phyloP scores from a whole-genome alignment of 192 early-diverging fungal genomes.

The Coemansia sp. region DNA sequence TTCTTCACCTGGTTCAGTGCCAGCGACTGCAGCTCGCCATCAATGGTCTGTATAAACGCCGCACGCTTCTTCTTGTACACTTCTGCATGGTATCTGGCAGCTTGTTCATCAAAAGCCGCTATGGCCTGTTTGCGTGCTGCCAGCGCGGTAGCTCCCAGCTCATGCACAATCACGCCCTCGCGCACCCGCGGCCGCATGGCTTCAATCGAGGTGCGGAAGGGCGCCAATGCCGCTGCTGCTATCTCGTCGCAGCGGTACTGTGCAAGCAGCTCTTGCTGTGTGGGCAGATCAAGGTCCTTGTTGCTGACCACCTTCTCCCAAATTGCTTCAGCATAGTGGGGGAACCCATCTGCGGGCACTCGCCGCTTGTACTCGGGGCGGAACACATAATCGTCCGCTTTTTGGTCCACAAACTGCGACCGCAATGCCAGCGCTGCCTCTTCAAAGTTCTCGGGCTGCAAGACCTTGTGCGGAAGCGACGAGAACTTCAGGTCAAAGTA shows the following conservation, averaged over 20 bases:
- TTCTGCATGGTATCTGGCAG: slow-evolving; percentile 80
- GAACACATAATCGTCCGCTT: slow-evolving; percentile 78
- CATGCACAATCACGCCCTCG: slow-evolving; percentile 70
- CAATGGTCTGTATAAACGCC: slow-evolving; percentile 77
- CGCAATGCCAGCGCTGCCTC: slow-evolving; percentile 63
- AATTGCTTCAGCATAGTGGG: slow-evolving; percentile 84
- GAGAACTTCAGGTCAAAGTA: slow-evolving; percentile 92
- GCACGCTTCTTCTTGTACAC: slow-evolving; percentile 85
- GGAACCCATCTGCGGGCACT: slow-evolving; percentile 95
- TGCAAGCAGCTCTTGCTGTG: slow-evolving; percentile 95
- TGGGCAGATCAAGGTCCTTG: slow-evolving; percentile 95
- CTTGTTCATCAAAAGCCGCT: slow-evolving; percentile 83
- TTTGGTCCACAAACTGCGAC: slow-evolving; percentile 69
- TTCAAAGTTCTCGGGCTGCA: slow-evolving; percentile 83
- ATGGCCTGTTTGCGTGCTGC: slow-evolving; percentile 59
- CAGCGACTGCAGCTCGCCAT: slow-evolving; percentile 71
- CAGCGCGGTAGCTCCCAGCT: slow-evolving; percentile 67
- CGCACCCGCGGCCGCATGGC: slow-evolving; percentile 70
- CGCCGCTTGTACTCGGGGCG: slow-evolving; percentile 78
- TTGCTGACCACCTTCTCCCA: slow-evolving; percentile 97
- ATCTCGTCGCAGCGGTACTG: slow-evolving; percentile 99
- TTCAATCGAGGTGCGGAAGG: slow-evolving; percentile 66
- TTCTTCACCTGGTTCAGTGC: slow-evolving; percentile 89
- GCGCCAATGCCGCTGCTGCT: slow-evolving; percentile 65
- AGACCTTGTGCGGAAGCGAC: slow-evolving; percentile 87